Base-by-base conservation (phyloP, 257 asterid genomes). In the Datura wrightii region DNA sequence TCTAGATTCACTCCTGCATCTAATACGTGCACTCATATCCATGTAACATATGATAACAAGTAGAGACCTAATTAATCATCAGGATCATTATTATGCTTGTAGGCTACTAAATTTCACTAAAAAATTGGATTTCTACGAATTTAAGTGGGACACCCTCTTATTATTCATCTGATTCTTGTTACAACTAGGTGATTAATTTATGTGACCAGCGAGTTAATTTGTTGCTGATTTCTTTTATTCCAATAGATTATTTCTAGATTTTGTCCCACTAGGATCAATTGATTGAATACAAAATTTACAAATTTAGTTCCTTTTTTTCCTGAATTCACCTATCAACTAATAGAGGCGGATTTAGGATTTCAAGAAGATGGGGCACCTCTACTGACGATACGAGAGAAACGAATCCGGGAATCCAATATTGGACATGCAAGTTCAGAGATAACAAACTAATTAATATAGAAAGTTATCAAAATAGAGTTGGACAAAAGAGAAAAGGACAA, bases 291-390 rank as follows among this genome's bases (percentile, higher is more conserved):
- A 41, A 16, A 39, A 15, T 69, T 69, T 41, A 69, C 53, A 41
- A 39, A 69, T 69, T 41, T 16, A 41, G 34, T 69, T 41, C 53
- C 31, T 24, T 24, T 24, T 66, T 66, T 15, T 39, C 24, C 53
- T 69, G 53, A 69, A 69, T 41, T 44, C 55, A 71, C 79, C 52
- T 41, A 41, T 69, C 79, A 69, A 69, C 54, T 39, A 66, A 66
- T 48, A 66, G 3, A 65, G 39, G 72, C 10, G 10, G 72, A 36
- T 36, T n/a, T 65, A 65, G n/a, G 44, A 39, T 65, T 62, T 62
- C 70, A 63, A 63, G 72, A 36, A 65, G 46, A 65, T 36, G n/a
- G 46, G 46, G 72, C 72, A 65, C 72, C 46, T 36, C n/a, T 65
- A 31, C 72, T 5, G 16, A 18, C 10, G 44, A 65, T 36, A 65